A percentile compares a stretch with the other conserved stretches of the same genome.
These are phyloP conservation scores for Funneliformis mosseae DNA, from an alignment of 192 early-diverging fungal genomes.

Conservation along the genomic window DNA sequence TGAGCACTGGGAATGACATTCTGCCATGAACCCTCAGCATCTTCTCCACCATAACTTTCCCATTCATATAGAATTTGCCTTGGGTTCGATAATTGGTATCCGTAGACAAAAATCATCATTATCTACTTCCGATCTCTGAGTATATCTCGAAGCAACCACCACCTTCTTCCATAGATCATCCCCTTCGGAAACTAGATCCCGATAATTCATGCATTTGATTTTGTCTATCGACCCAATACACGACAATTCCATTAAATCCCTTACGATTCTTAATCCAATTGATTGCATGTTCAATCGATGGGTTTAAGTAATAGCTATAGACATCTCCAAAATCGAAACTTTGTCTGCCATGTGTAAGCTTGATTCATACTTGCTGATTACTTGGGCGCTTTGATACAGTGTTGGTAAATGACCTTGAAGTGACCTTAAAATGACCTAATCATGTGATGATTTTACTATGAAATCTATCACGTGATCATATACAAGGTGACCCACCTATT, in stretches of 20 bases:
- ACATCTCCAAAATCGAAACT: not conserved
- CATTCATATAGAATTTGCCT: not conserved
- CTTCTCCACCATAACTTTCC: not conserved
- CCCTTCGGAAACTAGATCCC: not conserved
- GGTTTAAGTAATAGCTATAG: slow-evolving; percentile 9
- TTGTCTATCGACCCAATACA: slow-evolving; percentile 2
- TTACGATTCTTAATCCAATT: not conserved
- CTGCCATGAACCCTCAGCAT: slow-evolving; percentile 14
- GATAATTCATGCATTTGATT: not conserved
- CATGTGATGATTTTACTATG: too few relatives aligned
- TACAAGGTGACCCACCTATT: not conserved
- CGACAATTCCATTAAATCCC: not conserved
- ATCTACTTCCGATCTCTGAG: not conserved
- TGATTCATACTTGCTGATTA: slow-evolving; percentile 2
- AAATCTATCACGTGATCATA: too few relatives aligned
- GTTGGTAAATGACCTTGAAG: not conserved
- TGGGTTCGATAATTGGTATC: slow-evolving; percentile 10
- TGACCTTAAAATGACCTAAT: too few relatives aligned
- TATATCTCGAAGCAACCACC: not conserved
- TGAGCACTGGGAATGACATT: not conserved
- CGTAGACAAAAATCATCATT: not conserved
- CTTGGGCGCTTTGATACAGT: not conserved
- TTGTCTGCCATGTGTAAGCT: not conserved
- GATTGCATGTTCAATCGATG: not conserved
- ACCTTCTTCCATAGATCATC: not conserved